A percentile compares a stretch with the other conserved stretches of the same genome.
These are phyloP conservation scores for Ogataea methylovora DNA, from an alignment of 805 yeast genomes.

Conservation along the genomic window DNA sequence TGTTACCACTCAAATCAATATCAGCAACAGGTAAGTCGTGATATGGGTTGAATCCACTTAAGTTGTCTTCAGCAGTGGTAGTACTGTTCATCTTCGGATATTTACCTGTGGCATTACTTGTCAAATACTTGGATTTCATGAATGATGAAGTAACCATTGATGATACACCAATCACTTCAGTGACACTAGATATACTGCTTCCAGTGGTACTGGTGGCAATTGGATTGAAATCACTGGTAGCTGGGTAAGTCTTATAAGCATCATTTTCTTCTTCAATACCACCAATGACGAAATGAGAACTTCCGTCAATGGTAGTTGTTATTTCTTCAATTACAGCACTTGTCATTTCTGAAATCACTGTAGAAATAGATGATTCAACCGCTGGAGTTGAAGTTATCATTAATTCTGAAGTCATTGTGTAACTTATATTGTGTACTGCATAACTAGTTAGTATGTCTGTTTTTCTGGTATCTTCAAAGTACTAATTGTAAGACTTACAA, in stretches of 20 bases:
- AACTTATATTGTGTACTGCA: neutral
- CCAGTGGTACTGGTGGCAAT: constrained; percentile 2
- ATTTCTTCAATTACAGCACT: constrained; percentile 1
- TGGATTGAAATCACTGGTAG: constrained; percentile 3
- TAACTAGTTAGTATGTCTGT: constrained; percentile 1
- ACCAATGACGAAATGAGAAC: too few species aligned
- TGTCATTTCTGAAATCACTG: neutral
- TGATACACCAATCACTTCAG: neutral
- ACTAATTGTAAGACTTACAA: constrained; percentile 1
- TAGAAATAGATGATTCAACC: neutral
- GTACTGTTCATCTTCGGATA: too few species aligned
- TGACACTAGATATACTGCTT: too few species aligned
- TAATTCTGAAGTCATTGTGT: neutral
- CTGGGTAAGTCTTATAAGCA: constrained; percentile 1
- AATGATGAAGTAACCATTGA: neutral
- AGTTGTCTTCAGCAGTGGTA: too few species aligned
- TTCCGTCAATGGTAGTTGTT: neutral
- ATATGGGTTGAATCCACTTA: constrained; percentile 16
- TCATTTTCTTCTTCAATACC: too few species aligned
- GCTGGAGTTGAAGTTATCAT: constrained; percentile 1
- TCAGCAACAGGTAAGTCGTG: constrained; percentile 14
- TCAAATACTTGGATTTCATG: too few species aligned
- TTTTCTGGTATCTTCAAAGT: neutral
- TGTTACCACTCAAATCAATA: constrained; percentile 8
- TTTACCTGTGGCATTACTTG: too few species aligned